phyloP scores from a whole-genome alignment of 2,329 filamentous ascomycete genomes.

The Graphiopsis chlorocephala region DNA sequence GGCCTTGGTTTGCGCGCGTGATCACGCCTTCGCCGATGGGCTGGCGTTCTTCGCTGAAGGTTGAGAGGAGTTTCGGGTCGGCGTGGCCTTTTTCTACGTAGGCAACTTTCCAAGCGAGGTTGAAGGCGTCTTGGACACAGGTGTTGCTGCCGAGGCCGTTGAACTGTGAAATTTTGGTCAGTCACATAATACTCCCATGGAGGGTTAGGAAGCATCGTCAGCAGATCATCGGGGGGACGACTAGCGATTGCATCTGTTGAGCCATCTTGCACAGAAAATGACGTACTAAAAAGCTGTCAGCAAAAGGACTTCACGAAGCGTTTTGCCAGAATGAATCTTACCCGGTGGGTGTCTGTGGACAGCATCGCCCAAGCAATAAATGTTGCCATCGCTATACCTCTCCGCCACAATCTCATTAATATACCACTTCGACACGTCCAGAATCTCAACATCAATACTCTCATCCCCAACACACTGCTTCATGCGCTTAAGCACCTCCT shows the following conservation, averaged over 20 bases:
- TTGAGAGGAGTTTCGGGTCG: conserved; percentile 27
- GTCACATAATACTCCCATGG: not conserved
- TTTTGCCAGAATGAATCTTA: not conserved
- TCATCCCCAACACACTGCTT: conserved; percentile 56
- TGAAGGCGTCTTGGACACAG: conserved; percentile 42
- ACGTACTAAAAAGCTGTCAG: not conserved
- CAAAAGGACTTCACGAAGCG: not conserved
- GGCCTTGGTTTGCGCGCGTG: conserved; percentile 56
- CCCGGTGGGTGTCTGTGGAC: conserved; percentile 57
- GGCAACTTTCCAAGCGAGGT: conserved; percentile 40
- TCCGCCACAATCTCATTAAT: conserved; percentile 61
- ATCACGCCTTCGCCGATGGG: conserved; percentile 50
- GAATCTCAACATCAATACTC: conserved; percentile 49
- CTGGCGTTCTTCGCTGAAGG: conserved; percentile 36
- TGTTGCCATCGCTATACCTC: conserved; percentile 49
- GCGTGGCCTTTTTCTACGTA: conserved; percentile 33
- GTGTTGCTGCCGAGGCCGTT: conserved; percentile 60
- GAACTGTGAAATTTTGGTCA: conserved; percentile 22
- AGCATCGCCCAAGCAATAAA: conserved; percentile 58
- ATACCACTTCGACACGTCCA: conserved; percentile 57
- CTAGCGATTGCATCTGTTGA: not conserved
- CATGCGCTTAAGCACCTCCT: conserved; percentile 48
- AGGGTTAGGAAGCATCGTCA: not conserved
- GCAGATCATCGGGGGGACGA: not conserved
- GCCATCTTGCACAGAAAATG: not conserved